Evolutionary conservation across 148 eudicot species (phyloP).

Genomic region (Camellia granthamiana): DNA sequence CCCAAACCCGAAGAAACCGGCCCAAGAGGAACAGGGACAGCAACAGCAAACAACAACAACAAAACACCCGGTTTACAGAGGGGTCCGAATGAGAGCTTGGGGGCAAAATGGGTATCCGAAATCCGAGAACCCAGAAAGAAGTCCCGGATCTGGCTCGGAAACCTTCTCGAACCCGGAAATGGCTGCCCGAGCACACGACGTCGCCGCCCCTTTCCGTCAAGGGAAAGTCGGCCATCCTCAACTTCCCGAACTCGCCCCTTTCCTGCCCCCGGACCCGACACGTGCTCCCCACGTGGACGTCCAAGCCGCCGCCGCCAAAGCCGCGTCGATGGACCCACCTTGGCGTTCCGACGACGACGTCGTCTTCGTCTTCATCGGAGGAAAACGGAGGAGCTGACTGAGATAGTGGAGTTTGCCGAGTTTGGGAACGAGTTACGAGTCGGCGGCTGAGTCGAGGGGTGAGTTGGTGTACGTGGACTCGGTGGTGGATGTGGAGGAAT

Average conservation of each 20-base stretch:
- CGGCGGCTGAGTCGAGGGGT: slow-evolving; percentile 33
- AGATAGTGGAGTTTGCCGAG: slow-evolving; percentile 64
- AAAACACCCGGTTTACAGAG: slow-evolving; percentile 57
- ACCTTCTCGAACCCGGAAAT: slow-evolving; percentile 73
- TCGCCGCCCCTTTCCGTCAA: slow-evolving; percentile 54
- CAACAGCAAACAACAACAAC: slow-evolving; percentile 22
- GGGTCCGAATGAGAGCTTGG: slow-evolving; percentile 73
- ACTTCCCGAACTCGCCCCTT: slow-evolving; percentile 51
- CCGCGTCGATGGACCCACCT: slow-evolving; percentile 51
- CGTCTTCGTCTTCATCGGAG: slow-evolving; percentile 4
- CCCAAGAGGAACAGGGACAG: slow-evolving; percentile 13
- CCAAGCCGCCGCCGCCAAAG: slow-evolving; percentile 57
- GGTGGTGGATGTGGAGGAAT: slow-evolving; percentile 28
- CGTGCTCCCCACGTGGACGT: slow-evolving; percentile 60
- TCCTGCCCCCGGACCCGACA: slow-evolving; percentile 54
- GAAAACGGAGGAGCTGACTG: slow-evolving; percentile 42
- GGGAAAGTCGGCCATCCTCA: slow-evolving; percentile 55
- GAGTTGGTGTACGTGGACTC: slow-evolving; percentile 29
- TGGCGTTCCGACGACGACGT: neutral
- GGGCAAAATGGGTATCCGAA: slow-evolving; percentile 79
- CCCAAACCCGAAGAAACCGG: neutral
- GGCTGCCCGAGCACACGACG: slow-evolving; percentile 88
- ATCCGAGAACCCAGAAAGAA: slow-evolving; percentile 68
- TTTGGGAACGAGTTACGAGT: slow-evolving; percentile 39
- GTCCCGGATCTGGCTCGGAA: slow-evolving; percentile 70